These are phyloP conservation scores for Lasiodiplodia gonubiensis DNA, from an alignment of 2,329 filamentous ascomycete species.

Conservation along the genomic window DNA sequence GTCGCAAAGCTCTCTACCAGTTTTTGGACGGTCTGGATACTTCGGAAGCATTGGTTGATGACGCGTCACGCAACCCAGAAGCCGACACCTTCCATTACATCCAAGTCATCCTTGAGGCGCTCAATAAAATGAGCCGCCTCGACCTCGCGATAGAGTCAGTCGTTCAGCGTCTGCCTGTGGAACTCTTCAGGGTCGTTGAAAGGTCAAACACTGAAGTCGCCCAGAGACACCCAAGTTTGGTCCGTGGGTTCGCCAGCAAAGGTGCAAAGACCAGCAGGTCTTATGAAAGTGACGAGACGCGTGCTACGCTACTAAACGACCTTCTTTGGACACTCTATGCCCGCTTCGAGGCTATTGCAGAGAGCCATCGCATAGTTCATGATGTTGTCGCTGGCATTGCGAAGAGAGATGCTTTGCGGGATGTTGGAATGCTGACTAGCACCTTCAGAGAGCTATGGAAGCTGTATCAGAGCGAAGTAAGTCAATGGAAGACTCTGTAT, in stretches of 20 bases:
- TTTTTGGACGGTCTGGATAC: conserved; percentile 65
- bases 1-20: conserved; percentile 61
- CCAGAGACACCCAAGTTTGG: conserved; percentile 84
- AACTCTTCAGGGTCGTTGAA: conserved; percentile 91
- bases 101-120: conserved; percentile 80
- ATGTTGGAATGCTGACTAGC: conserved; percentile 70
- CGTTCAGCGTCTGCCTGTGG: conserved; percentile 90
- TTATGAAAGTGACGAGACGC: conserved; percentile 72
- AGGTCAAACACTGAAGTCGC: conserved; percentile 95
- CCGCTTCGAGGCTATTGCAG: conserved; percentile 96
- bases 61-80: conserved; percentile 91
- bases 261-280: conserved; percentile 65
- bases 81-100: conserved; percentile 96
- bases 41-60: conserved; percentile 70
- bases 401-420: conserved; percentile 72
- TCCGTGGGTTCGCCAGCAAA: conserved; percentile 59
- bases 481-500: not conserved
- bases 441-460: conserved; percentile 99
- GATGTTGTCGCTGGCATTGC: conserved; percentile 89
- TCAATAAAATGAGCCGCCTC: conserved; percentile 87
- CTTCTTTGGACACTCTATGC: conserved; percentile 91
- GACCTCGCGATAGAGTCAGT: conserved; percentile 87
- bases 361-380: conserved; percentile 91
- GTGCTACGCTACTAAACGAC: conserved; percentile 86
- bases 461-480: conserved; percentile 84